Base-by-base conservation (phyloP, 2,329 filamentous ascomycete species). In the Alternaria arborescens region DNA sequence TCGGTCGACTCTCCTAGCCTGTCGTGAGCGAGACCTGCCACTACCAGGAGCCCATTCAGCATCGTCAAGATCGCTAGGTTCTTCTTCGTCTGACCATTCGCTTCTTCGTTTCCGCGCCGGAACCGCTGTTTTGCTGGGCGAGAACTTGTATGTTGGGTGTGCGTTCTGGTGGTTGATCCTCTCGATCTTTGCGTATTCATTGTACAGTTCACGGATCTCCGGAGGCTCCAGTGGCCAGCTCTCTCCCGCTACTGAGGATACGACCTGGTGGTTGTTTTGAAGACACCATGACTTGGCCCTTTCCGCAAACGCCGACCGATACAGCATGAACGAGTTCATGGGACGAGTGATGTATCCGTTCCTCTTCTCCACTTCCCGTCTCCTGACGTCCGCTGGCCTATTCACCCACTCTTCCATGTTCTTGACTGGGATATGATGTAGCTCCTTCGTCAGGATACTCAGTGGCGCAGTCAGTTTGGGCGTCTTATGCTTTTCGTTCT, bases 251-350 rank as follows among this genome's bases (percentile, higher is more conserved):
- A 95, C 88, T 46, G 89, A 88, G 2, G 94, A 98, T 26, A 98
- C 91, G 36, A 95, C 83, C 77, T 99, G 94, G 77, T 99, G 94
- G 80, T 98, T 97, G 78, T 95, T 94, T 71, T 95, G 89, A 14
- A 87, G 83, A 70, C 91, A 92, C 84, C 89, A 92, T 52, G 87
- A 84, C 79, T 97, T 97, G 60, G 92, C 92, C 32, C 93, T 86
- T 63, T 95, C 91, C 61, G 96, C 92, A 75, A 92, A 97, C 7
- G 93, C 92, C 67, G 95, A 97, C 42, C 95, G 90, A 78, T 99
- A 99, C 52, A 99, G 84, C 91, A 99, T 97, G 82, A 98, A 99
- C 1, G 92, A 94, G 78, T 99, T 99, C 90, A 97, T 97, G 3
- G 95, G 94, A 30, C 95, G 86, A 71, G 94, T 93, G 68, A 98